Conservation (phyloP, 495 filamentous ascomycete species). For the Hypoxylon cercidicola region DNA sequence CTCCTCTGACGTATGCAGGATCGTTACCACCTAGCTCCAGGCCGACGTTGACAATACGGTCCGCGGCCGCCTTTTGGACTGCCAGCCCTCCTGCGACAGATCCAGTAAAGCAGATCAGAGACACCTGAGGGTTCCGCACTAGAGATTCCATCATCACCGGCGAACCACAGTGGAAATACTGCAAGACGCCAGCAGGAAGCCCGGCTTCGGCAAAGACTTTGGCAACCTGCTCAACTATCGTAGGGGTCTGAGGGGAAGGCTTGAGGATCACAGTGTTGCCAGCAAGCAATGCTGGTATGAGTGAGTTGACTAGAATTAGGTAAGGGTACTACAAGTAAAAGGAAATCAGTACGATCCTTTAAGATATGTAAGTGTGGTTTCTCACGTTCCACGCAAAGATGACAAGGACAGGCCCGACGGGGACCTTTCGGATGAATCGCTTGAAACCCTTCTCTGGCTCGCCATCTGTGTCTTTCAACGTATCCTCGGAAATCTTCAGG, state of each 20-base stretch:
- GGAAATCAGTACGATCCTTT: slow-evolving; percentile 12
- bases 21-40: slow-evolving; percentile 95
- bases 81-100: slow-evolving; percentile 86
- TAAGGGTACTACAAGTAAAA: slow-evolving; percentile 82
- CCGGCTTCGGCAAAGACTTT: slow-evolving; percentile 81
- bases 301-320: slow-evolving; percentile 86
- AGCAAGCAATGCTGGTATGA: slow-evolving; percentile 86
- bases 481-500: slow-evolving; percentile 78
- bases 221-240: slow-evolving; percentile 82
- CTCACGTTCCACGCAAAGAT: slow-evolving; percentile 96
- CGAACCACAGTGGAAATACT: slow-evolving; percentile 89
- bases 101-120: slow-evolving; percentile 90
- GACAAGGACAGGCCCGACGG: slow-evolving; percentile 83
- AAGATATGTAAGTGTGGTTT: slow-evolving; percentile 21
- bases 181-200: slow-evolving; percentile 80
- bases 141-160: slow-evolving; percentile 74
- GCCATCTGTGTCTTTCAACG: slow-evolving; percentile 76
- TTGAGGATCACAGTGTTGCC: slow-evolving; percentile 93
- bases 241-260: slow-evolving; percentile 93
- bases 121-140: slow-evolving; percentile 75
- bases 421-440: slow-evolving; percentile 85
- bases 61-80: slow-evolving; percentile 83
- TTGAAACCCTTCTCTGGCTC: slow-evolving; percentile 87
- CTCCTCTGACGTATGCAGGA: slow-evolving; percentile 85
- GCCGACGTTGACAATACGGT: slow-evolving; percentile 82